phyloP scores from a whole-genome alignment of 2,329 filamentous ascomycete species.

The Dryadomyces sulphureus region DNA sequence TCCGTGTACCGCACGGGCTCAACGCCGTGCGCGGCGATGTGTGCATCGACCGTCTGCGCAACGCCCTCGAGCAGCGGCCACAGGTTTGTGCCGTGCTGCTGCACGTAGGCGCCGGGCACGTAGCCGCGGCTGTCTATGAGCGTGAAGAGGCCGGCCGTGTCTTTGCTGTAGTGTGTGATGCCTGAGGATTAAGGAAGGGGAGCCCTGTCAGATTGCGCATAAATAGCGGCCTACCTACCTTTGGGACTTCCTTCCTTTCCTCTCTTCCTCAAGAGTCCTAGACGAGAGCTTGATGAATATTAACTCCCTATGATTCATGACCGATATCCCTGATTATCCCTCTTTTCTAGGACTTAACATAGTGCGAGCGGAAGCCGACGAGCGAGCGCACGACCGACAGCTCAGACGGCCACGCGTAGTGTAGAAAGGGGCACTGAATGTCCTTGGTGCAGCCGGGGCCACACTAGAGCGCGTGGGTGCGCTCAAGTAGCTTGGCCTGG shows the following conservation, averaged over 20 bases:
- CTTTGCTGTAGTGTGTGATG: constrained; percentile 1
- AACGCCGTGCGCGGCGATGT: neutral
- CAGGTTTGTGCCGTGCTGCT: neutral
- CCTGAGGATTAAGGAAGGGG: too few relatives aligned
- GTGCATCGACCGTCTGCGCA: neutral
- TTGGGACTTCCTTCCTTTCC: too few relatives aligned
- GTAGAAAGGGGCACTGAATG: neutral
- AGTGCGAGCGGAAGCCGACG: neutral
- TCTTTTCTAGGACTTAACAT: too few relatives aligned
- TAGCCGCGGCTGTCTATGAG: neutral
- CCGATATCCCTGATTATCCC: too few relatives aligned
- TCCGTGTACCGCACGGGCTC: neutral
- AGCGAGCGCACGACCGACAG: neutral
- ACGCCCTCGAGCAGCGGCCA: neutral
- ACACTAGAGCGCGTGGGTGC: neutral
- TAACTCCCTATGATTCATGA: too few relatives aligned
- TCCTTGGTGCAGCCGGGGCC: neutral
- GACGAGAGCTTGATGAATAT: too few relatives aligned
- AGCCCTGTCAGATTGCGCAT: too few relatives aligned
- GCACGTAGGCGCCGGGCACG: neutral
- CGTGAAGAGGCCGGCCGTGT: neutral
- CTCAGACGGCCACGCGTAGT: neutral
- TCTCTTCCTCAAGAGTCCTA: too few relatives aligned
- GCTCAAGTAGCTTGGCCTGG: neutral
- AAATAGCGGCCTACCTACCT: too few relatives aligned